Percentiles rank a stretch among this genome's conserved stretches.
Conservation (phyloP, 306 rosid species). For the Vigna trinervia region DNA sequence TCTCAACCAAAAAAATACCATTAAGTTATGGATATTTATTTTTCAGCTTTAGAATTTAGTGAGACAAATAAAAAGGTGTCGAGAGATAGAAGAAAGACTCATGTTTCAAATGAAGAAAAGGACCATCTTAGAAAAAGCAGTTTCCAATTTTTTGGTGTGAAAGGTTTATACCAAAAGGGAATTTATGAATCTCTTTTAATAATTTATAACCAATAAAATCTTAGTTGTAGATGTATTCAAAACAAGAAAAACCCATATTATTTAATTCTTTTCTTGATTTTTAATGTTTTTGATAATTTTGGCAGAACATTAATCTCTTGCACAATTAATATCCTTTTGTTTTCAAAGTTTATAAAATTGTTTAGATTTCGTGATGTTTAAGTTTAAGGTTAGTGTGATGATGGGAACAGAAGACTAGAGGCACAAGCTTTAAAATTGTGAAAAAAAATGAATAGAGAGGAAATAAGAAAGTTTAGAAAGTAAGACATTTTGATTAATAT, state of each 20-base stretch:
- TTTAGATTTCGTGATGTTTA: constrained; percentile 30
- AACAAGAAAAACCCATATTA: neutral
- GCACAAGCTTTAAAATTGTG: neutral
- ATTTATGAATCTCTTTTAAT: neutral
- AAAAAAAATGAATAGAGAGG: neutral
- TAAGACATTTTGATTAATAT: constrained; percentile 36
- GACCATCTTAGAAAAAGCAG: neutral
- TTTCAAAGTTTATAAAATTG: neutral
- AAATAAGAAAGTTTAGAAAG: constrained; percentile 36
- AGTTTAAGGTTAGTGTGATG: constrained; percentile 5
- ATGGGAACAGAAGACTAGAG: constrained; percentile 1
- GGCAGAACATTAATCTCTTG: neutral
- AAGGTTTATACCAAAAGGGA: constrained; percentile 7
- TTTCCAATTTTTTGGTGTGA: constrained; percentile 2
- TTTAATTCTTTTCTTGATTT: neutral
- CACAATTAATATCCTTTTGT: neutral
- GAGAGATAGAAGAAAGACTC: neutral
- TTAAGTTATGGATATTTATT: constrained; percentile 6
- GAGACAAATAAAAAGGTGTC: neutral
- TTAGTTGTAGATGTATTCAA: neutral
- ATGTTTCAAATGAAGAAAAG: constrained; percentile 6
- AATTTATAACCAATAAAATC: neutral
- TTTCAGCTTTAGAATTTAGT: neutral
- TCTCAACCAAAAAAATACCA: too few relatives aligned
- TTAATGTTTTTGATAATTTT: neutral